phyloP scores from a whole-genome alignment of 2,329 filamentous ascomycete species.

The Aureobasidium vineae region DNA sequence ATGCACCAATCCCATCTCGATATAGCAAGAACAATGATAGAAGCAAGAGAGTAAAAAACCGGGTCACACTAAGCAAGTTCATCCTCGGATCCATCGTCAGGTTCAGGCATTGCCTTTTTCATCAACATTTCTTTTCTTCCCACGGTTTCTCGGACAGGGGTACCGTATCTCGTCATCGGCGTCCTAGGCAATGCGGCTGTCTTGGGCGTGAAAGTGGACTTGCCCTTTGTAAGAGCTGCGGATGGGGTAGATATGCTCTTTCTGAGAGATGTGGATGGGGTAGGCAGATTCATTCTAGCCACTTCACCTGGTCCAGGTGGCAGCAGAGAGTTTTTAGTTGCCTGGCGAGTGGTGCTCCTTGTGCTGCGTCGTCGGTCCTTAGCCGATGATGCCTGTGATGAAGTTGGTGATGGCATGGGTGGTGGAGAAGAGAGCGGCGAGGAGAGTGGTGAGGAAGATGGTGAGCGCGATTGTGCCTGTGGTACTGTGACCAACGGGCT shows the following conservation, averaged over 20 bases:
- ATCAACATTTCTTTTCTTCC: constrained; percentile 11
- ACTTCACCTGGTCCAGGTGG: neutral
- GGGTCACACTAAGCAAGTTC: constrained; percentile 5
- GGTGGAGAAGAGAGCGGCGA: constrained; percentile 11
- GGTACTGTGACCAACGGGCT: neutral
- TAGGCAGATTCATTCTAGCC: neutral
- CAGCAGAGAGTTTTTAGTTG: neutral
- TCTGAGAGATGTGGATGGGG: neutral
- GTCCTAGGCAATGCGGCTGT: neutral
- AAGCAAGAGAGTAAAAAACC: neutral
- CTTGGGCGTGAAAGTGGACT: neutral
- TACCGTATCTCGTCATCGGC: neutral
- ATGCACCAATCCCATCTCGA: neutral
- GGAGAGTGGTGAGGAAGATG: neutral
- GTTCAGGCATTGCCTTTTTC: neutral
- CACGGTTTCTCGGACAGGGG: neutral
- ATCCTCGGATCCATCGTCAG: constrained; percentile 24
- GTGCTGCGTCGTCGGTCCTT: neutral
- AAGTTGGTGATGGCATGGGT: neutral
- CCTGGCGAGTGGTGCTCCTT: neutral
- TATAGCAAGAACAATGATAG: neutral
- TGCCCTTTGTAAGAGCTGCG: neutral
- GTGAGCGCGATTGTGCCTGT: neutral
- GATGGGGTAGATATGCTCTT: neutral
- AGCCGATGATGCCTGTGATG: neutral